These are phyloP conservation scores for Mollisiaceae sp. DNA, from an alignment of 2,329 filamentous ascomycete genomes.

Conservation along the genomic window DNA sequence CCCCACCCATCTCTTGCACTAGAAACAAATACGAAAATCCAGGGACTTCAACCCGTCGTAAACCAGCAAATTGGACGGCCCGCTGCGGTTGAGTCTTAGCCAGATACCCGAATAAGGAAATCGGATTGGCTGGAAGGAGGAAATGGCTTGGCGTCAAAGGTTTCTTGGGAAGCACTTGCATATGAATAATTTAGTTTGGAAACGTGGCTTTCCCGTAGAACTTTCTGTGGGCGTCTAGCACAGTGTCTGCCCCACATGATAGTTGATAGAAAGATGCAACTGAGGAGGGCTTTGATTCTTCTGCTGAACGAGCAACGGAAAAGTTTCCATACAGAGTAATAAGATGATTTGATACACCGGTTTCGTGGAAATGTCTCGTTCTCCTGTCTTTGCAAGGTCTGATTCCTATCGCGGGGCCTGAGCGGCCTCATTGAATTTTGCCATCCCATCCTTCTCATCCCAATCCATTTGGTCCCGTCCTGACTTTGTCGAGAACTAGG, in stretches of 20 bases:
- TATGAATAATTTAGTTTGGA: background rate
- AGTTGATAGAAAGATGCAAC: too few species aligned
- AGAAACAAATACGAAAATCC: background rate
- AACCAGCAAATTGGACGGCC: background rate
- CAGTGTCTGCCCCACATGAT: too few species aligned
- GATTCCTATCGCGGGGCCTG: too few species aligned
- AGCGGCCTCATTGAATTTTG: background rate
- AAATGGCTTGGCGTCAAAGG: background rate
- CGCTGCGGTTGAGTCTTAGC: background rate
- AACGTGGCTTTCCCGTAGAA: background rate
- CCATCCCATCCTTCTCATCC: background rate
- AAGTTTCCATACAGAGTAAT: background rate
- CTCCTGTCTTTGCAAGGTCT: too few species aligned
- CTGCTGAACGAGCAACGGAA: background rate
- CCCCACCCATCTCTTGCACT: too few species aligned
- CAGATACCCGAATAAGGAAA: background rate
- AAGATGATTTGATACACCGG: background rate
- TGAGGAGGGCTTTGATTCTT: background rate
- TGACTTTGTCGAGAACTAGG: too few species aligned
- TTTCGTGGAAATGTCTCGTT: background rate
- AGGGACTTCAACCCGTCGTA: background rate
- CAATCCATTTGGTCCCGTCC: background rate
- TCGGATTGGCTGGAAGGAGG: background rate
- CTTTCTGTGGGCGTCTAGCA: background rate
- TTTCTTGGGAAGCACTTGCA: constrained; percentile 5